Conservation (phyloP, 2,329 filamentous ascomycete genomes). For the Aspergillus carbonarius region DNA sequence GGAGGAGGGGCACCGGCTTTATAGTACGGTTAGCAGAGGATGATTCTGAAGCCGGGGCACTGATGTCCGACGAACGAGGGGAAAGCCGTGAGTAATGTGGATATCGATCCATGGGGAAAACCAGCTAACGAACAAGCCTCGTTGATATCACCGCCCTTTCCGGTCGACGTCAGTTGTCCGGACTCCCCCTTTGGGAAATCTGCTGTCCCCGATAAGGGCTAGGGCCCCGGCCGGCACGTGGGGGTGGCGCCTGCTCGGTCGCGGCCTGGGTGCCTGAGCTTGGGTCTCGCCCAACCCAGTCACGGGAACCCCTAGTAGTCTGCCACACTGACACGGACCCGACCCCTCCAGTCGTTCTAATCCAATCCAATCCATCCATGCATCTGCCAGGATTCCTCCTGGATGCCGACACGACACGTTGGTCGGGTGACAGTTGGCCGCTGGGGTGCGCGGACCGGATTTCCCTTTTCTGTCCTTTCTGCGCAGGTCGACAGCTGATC, state of each 20-base stretch:
- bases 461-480: slow-evolving; percentile 15
- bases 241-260: not conserved
- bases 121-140: not conserved
- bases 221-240: slow-evolving; percentile 21
- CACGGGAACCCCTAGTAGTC: too few species aligned
- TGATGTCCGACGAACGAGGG: not conserved
- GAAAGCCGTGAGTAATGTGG: not conserved
- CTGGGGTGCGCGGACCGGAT: slow-evolving; percentile 2
- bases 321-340: not conserved
- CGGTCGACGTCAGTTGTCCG: slow-evolving; percentile 26
- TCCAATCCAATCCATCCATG: not conserved
- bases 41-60: not conserved
- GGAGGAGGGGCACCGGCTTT: slow-evolving; percentile 4
- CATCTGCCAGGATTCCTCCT: not conserved
- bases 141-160: slow-evolving; percentile 20
- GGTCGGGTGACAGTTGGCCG: slow-evolving; percentile 16
- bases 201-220: slow-evolving; percentile 23
- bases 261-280: slow-evolving; percentile 18
- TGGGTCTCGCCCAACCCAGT: slow-evolving; percentile 4
- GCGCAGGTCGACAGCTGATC: not conserved
- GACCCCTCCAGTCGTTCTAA: not conserved
- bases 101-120: not conserved
- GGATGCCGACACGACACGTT: not conserved
- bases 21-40: not conserved
- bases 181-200: slow-evolving; percentile 18